Conservation (phyloP, 768 basidiomycete species). For the Stropharia rugosoannulata region DNA sequence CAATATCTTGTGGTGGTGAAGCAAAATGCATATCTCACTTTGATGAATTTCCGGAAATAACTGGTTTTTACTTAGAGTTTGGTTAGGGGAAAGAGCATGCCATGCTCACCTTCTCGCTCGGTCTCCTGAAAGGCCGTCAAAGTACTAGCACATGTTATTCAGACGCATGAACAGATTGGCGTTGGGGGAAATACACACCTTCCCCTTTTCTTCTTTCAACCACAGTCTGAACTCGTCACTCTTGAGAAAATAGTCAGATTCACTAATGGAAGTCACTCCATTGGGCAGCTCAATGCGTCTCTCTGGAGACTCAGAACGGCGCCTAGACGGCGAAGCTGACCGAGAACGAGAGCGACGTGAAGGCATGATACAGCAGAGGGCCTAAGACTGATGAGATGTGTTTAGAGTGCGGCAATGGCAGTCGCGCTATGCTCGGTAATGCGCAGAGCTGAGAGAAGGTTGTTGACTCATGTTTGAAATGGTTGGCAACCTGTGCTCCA, state of each 20-base stretch:
- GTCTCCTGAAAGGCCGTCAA: conserved; percentile 83
- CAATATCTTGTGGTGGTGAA: not conserved
- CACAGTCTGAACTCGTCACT: conserved; percentile 84
- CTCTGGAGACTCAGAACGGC: conserved; percentile 45
- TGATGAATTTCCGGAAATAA: conserved; percentile 93
- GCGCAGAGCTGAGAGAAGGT: not conserved
- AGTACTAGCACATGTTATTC: conserved; percentile 51
- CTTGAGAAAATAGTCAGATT: conserved; percentile 89
- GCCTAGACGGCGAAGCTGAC: conserved; percentile 28
- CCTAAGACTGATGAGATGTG: not conserved
- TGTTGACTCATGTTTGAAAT: conserved; percentile 17
- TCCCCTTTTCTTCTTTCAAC: conserved; percentile 69
- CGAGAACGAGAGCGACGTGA: conserved; percentile 37
- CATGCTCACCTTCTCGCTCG: conserved; percentile 66
- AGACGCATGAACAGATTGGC: not conserved
- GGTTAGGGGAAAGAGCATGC: conserved; percentile 13
- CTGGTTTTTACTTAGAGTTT: conserved; percentile 41
- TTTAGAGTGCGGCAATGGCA: not conserved
- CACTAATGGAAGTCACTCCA: conserved; percentile 62
- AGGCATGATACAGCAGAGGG: conserved; percentile 19
- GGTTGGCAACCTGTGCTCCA: not conserved
- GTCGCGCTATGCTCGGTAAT: not conserved
- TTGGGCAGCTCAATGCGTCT: conserved; percentile 47
- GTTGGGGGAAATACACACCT: conserved; percentile 29
- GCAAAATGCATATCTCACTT: conserved; percentile 40